Evolutionary conservation across 2,329 filamentous ascomycete genomes (phyloP), one percentile per base, ranked within the genome.

Genomic region (Madurella mycetomatis): DNA sequence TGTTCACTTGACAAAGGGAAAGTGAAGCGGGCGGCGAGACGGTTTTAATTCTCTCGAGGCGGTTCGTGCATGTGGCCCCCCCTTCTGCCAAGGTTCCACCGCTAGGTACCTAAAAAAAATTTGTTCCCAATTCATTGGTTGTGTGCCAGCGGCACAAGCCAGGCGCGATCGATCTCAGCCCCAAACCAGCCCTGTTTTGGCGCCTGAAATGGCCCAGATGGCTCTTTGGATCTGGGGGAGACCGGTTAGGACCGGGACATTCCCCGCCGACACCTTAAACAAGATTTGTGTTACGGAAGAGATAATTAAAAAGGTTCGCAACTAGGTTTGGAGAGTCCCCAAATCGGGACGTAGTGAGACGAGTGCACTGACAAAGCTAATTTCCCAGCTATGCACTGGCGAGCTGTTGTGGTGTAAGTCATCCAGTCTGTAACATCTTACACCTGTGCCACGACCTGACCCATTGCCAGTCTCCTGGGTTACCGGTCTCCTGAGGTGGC

Each of bases 101-200:
- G 47, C 46, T 30, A 41, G 25, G 30, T 19, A 51, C 32, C 18
- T 19, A 41, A 59, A 59, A 56, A 54, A 37, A 41, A 32, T 39
- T 47, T 46, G 46, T 50, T 39, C 39, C 41, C 31, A 40, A 43
- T 34, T 19, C 17, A 56, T 49, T 52, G 54, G 54, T 32, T 43
- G 47, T 30, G 41, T 32, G 17, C 31, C n/a, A 42, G 44, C 34
- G 12, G 48, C 15, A 32, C 18, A 15, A 19, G 25, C 44, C 31
- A n/a, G 19, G 44, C 19, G 44, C 19, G 39, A 51, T 55, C 53
- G 50, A 55, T 55, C 41, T 57, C 52, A 57, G 55, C 52, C 55
- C 54, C 48, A 31, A 25, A 41, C 43, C 32, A 45, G 51, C 57
- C 51, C 45, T 47, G 42, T 53, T 53, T 58, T 50, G 39, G 39